Conservation (phyloP, 2,329 filamentous ascomycete genomes). For the Botryotinia calthae region DNA sequence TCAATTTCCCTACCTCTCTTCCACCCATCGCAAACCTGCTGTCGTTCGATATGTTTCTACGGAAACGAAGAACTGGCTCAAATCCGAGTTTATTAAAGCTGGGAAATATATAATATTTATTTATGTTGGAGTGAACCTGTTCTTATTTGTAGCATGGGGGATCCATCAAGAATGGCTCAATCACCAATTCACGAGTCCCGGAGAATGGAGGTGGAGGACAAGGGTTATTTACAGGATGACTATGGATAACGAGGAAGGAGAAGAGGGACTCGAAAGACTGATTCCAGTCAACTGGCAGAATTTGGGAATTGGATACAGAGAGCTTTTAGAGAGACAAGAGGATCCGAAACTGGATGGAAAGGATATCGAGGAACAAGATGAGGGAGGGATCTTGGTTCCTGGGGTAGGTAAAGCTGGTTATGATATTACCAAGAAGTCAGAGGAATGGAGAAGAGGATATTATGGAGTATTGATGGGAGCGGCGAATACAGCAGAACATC, state of each 20-base stretch:
- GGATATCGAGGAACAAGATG: constrained; percentile 53
- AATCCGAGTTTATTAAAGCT: constrained; percentile 66
- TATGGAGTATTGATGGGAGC: constrained; percentile 76
- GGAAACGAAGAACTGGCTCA: constrained; percentile 67
- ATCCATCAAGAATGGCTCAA: constrained; percentile 74
- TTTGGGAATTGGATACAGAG: constrained; percentile 58
- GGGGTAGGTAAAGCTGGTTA: constrained; percentile 49
- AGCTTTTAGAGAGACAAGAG: constrained; percentile 66
- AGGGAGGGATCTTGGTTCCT: constrained; percentile 53
- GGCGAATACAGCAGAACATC: constrained; percentile 72
- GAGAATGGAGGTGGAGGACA: constrained; percentile 74
- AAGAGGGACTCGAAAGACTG: constrained; percentile 8
- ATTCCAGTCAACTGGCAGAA: constrained; percentile 59
- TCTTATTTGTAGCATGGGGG: constrained; percentile 61
- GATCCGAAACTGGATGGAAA: constrained; percentile 66
- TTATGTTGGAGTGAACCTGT: constrained; percentile 61
- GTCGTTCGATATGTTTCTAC: constrained; percentile 72
- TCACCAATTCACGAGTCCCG: constrained; percentile 73
- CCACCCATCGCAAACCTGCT: constrained; percentile 42
- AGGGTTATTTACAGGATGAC: constrained; percentile 64
- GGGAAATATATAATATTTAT: constrained; percentile 65
- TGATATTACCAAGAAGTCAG: constrained; percentile 57
- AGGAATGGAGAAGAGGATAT: constrained; percentile 84
- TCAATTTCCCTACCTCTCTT: constrained; percentile 62
- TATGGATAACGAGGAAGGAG: constrained; percentile 29